A percentile compares a stretch with the other conserved stretches of the same genome.
These are phyloP conservation scores for Zizania latifolia DNA, from an alignment of 176 grass and related monocot genomes.

Conservation along the genomic window DNA sequence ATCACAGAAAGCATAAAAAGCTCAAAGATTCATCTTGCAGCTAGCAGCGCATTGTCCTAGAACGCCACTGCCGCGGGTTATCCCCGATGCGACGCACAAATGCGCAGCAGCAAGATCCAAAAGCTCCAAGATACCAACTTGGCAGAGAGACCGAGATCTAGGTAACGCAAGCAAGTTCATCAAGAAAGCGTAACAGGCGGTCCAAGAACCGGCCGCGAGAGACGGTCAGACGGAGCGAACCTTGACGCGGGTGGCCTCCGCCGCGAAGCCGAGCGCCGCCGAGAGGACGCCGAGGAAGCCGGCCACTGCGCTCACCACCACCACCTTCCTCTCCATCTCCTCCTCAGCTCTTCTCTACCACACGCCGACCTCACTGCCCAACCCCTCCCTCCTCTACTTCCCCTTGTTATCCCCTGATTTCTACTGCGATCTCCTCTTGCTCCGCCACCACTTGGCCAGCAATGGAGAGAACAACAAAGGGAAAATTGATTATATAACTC, in stretches of 20 bases:
- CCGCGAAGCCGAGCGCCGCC: slow-evolving; percentile 83
- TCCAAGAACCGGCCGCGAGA: neutral
- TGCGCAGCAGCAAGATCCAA: neutral
- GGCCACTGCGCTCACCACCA: slow-evolving; percentile 52
- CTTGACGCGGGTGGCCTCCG: slow-evolving; percentile 90
- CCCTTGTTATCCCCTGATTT: neutral
- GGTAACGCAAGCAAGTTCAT: neutral
- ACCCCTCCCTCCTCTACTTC: neutral
- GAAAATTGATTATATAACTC: too few relatives aligned
- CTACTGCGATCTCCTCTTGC: neutral
- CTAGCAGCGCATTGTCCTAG: neutral
- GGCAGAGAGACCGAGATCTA: slow-evolving; percentile 5
- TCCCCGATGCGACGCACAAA: neutral
- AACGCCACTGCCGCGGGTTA: too few relatives aligned
- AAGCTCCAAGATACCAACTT: neutral
- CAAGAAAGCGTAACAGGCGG: neutral
- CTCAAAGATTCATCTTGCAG: neutral
- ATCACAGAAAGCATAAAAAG: neutral
- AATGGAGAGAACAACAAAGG: too few relatives aligned
- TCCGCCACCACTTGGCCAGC: neutral
- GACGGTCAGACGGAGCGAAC: slow-evolving; percentile 8
- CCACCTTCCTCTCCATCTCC: slow-evolving; percentile 72
- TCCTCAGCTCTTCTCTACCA: too few relatives aligned
- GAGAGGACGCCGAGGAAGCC: slow-evolving; percentile 85
- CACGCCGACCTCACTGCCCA: neutral